These are phyloP conservation scores for Ephemerocybe angulata DNA, from an alignment of 768 basidiomycete genomes.

Conservation along the genomic window DNA sequence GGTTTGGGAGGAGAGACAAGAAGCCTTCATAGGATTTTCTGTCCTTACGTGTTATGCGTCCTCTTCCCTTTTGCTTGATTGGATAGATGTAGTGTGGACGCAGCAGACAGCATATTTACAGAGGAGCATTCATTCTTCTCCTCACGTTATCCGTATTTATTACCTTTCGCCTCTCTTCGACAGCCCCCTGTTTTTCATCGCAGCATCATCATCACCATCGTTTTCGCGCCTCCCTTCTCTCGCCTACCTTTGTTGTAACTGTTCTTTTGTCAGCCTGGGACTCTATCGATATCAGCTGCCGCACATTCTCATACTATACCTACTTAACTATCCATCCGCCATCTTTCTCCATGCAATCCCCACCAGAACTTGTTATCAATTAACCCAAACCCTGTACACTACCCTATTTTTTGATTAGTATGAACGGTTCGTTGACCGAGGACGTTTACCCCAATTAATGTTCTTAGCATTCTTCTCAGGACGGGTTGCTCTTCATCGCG, in stretches of 20 bases:
- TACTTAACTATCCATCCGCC: neutral
- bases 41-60: neutral
- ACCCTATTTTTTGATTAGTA: neutral
- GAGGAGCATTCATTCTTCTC: neutral
- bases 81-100: neutral
- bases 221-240: neutral
- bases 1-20: slow-evolving; percentile 54
- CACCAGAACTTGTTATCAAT: neutral
- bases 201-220: neutral
- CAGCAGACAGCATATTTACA: neutral
- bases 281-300: neutral
- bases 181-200: neutral
- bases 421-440: neutral
- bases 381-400: neutral
- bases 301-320: neutral
- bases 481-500: too few relatives aligned
- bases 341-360: neutral
- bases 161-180: too few relatives aligned
- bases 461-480: too few relatives aligned
- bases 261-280: neutral
- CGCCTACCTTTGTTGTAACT: neutral
- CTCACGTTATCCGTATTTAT: too few relatives aligned
- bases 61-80: neutral
- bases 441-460: too few relatives aligned
- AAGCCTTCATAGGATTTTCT: slow-evolving; percentile 23